A percentile compares a stretch with the other conserved stretches of the same genome.
Evolutionary conservation across 768 basidiomycete species (phyloP).

Genomic region (Boletus rubropictus): DNA sequence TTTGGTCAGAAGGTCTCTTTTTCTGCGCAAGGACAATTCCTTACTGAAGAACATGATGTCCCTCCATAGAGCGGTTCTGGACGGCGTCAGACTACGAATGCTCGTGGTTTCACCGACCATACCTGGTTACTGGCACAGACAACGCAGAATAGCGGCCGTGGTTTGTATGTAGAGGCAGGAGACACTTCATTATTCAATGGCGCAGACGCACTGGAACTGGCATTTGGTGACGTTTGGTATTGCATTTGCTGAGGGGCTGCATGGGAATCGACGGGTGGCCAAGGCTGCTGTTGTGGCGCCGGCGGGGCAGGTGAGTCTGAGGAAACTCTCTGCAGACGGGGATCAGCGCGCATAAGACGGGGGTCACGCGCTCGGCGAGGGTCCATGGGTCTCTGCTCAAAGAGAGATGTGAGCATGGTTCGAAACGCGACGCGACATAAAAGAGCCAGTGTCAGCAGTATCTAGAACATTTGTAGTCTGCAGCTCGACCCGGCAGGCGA

Average conservation of each 20-base stretch:
- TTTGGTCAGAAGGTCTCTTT: constrained; percentile 5
- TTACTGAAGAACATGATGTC: constrained; percentile 83
- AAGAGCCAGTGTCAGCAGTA: constrained; percentile 73
- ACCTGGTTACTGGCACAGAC: constrained; percentile 99
- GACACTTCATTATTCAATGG: constrained; percentile 6
- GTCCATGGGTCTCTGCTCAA: constrained; percentile 48
- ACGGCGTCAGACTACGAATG: constrained; percentile 12
- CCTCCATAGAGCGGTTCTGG: constrained; percentile 98
- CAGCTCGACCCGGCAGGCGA: constrained; percentile 55
- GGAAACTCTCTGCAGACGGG: constrained; percentile 51
- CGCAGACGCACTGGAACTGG: background rate
- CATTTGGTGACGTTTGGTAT: constrained; percentile 12
- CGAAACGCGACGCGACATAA: constrained; percentile 9
- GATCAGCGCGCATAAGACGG: constrained; percentile 66
- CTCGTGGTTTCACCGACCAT: constrained; percentile 5
- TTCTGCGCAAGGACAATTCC: constrained; percentile 28
- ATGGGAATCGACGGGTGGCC: constrained; percentile 18
- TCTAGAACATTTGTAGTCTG: constrained; percentile 83
- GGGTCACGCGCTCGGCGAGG: constrained; percentile 78
- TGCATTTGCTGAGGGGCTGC: constrained; percentile 14
- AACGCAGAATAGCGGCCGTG: constrained; percentile 86
- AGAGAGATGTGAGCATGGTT: constrained; percentile 10
- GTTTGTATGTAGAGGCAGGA: constrained; percentile 41
- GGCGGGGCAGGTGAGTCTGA: constrained; percentile 33
- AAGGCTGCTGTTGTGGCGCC: constrained; percentile 22